Base-by-base conservation (phyloP, 495 filamentous ascomycete genomes). In the Hypoxylon intermedium region DNA sequence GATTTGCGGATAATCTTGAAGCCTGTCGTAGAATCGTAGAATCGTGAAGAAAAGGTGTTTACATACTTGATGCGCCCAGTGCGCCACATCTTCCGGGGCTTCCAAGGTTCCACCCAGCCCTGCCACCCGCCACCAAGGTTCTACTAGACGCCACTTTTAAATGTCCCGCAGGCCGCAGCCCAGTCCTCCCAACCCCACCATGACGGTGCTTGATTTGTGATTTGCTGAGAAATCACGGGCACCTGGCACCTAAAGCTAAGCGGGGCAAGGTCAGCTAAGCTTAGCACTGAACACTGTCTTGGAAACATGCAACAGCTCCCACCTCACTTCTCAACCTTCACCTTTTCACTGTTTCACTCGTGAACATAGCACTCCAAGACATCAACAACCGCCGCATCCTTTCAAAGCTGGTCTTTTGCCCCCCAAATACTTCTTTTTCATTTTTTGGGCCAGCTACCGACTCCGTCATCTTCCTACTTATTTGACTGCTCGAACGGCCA, bases 221-320 rank as follows among this genome's bases (percentile, higher is more conserved):
- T 59, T 58, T 66, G 66, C 66, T 69, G 62, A 69, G 66, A 69
- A 69, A 66, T 69, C 50, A 50, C 47, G 30, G 41, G 48, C 37
- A 51, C 48, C 48, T 26, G 36, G 36, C 36, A 7, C 12, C 12
- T 13, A 36, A 9, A 30, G 9, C 26, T 21, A 41, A 45, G 38
- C 30, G 40, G 52, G 38, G 30, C 11, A 54, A 12, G 15, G 15
- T 20, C 20, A 44, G 28, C 12, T 9, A 45, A 51, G 21, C 38
- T 52, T 18, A 23, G 33, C 11, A n/a, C 38, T 59, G 16, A n/a
- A 41, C 18, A 13, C 6, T 23, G 38, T 53, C 44, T 53, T 55
- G 5, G 38, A 50, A 41, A 53, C 16, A 0, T 38, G 51, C 46
- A 57, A 51, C 44, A 61, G 42, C 44, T 58, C 23, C 23, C 24